Percentiles rank a stretch among this genome's conserved stretches.
These are phyloP conservation scores for Colletotrichum spaethianum DNA, from an alignment of 2,329 filamentous ascomycete species.

Conservation along the genomic window DNA sequence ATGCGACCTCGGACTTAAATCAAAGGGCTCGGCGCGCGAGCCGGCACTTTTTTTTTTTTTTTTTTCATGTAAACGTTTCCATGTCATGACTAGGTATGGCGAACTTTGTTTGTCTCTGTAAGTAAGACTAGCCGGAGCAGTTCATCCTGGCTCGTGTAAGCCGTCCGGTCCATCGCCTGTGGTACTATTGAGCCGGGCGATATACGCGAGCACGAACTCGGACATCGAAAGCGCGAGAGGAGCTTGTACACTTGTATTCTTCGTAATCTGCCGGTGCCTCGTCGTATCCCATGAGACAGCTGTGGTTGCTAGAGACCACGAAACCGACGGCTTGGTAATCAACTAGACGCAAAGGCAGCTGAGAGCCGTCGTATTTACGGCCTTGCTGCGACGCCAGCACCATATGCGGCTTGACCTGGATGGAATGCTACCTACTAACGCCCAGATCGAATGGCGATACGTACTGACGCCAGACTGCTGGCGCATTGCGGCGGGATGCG, in stretches of 20 bases:
- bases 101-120: not conserved
- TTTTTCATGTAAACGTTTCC: too few relatives aligned
- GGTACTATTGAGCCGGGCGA: not conserved
- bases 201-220: too few relatives aligned
- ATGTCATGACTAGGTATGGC: not conserved
- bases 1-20: constrained; percentile 24
- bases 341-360: not conserved
- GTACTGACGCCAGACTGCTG: not conserved
- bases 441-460: not conserved
- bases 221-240: too few relatives aligned
- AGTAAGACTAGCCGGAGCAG: not conserved
- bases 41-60: not conserved
- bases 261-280: too few relatives aligned
- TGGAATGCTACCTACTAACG: not conserved
- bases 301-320: too few relatives aligned
- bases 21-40: not conserved
- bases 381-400: not conserved
- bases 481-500: not conserved
- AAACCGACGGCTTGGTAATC: not conserved
- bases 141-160: constrained; percentile 12
- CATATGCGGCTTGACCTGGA: not conserved
- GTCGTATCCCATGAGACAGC: too few relatives aligned
- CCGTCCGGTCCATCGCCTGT: not conserved
- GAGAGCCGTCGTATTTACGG: constrained; percentile 1
- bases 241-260: too few relatives aligned